Conservation (phyloP, 2,329 filamentous ascomycete species). For the Gaeumannomyces sp. region DNA sequence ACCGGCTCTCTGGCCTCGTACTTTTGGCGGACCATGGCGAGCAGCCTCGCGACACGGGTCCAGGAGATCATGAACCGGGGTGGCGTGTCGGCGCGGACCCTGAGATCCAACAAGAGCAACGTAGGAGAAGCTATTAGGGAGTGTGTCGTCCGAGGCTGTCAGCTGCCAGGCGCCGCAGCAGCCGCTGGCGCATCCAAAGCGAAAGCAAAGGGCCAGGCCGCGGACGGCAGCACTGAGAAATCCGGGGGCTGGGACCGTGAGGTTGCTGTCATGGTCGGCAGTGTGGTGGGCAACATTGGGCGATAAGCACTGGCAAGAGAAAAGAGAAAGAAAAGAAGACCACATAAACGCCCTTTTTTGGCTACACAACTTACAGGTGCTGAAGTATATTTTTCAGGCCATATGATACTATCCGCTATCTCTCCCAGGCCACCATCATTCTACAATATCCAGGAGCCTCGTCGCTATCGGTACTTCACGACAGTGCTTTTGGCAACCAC, state of each 20-base stretch:
- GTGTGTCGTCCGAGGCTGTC: constrained; percentile 73
- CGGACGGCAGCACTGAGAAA: constrained; percentile 17
- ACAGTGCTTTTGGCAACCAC: too few relatives aligned
- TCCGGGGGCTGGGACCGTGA: constrained; percentile 75
- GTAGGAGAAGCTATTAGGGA: constrained; percentile 74
- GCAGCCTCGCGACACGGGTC: constrained; percentile 67
- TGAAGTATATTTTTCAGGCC: background rate
- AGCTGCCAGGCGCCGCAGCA: constrained; percentile 52
- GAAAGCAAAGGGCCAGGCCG: constrained; percentile 34
- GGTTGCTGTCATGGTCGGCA: constrained; percentile 89
- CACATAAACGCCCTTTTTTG: background rate
- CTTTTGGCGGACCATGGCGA: constrained; percentile 88
- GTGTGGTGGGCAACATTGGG: constrained; percentile 58
- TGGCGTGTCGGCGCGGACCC: constrained; percentile 74
- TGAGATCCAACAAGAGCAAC: constrained; percentile 67
- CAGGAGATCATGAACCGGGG: constrained; percentile 80
- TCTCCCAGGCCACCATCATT: too few relatives aligned
- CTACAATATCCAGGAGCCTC: too few relatives aligned
- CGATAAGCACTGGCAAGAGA: constrained; percentile 23
- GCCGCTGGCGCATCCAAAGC: constrained; percentile 32
- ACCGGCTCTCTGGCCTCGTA: constrained; percentile 82
- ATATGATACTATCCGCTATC: background rate
- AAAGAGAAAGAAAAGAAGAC: background rate
- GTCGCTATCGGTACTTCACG: too few relatives aligned
- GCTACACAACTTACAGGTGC: background rate